These are phyloP conservation scores for Ciborinia camelliae DNA, from an alignment of 2,329 filamentous ascomycete species.

Conservation along the genomic window DNA sequence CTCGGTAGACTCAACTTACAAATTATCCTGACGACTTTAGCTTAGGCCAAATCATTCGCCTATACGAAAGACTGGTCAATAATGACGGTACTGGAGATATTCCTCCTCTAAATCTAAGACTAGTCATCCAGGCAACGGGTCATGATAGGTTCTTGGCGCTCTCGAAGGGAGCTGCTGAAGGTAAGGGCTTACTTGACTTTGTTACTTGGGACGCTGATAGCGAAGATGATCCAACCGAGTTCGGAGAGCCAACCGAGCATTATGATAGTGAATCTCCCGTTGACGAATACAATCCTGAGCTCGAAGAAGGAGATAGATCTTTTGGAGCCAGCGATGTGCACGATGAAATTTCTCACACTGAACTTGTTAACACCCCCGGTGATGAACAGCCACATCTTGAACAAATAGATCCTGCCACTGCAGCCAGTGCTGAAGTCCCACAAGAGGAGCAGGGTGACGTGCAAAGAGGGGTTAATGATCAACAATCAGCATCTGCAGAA, in stretches of 20 bases:
- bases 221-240: slow-evolving; percentile 27
- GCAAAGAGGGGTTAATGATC: slow-evolving; percentile 5
- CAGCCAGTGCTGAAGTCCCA: slow-evolving; percentile 11
- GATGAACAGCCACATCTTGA: neutral
- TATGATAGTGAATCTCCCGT: slow-evolving; percentile 10
- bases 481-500: slow-evolving; percentile 7
- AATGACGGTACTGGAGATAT: slow-evolving; percentile 55
- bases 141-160: slow-evolving; percentile 51
- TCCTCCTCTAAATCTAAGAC: slow-evolving; percentile 55
- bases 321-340: neutral
- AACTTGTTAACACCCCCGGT: neutral
- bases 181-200: slow-evolving; percentile 46
- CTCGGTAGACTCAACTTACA: slow-evolving; percentile 44
- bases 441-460: slow-evolving; percentile 6
- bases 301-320: neutral
- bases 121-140: slow-evolving; percentile 54
- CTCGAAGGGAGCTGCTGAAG: slow-evolving; percentile 49
- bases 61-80: slow-evolving; percentile 55
- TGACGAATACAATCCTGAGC: neutral
- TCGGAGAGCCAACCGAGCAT: slow-evolving; percentile 17
- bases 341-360: neutral
- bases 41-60: slow-evolving; percentile 54
- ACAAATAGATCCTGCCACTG: neutral
- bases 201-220: slow-evolving; percentile 31
- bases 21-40: slow-evolving; percentile 47